Evolutionary conservation across 2,329 filamentous ascomycete genomes (phyloP), one percentile per base, ranked within the genome.

Genomic region (Penicillium sp.): DNA sequence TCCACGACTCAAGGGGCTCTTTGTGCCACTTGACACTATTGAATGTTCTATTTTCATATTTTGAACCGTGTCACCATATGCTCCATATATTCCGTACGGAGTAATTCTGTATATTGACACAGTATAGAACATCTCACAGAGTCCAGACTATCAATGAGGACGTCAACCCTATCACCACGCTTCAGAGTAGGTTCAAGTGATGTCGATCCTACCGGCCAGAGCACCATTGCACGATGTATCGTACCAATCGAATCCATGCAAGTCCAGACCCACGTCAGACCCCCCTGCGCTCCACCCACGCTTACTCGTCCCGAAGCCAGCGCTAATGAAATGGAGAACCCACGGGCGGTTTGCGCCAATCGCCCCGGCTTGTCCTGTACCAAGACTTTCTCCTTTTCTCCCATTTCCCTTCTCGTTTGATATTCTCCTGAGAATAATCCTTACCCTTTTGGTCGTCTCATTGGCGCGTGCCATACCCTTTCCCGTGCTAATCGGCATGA

Each of bases 401-500:
- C 33, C 21, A 35, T 52, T 50, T 53, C 47, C 45, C 42, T 57
- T 50, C 36, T 33, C 13, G 43, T 58, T 17, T 45, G 51, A 55
- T 59, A 52, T 49, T 49, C 49, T 52, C 53, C 55, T 57, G 54
- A 52, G 38, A 61, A 58, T 52, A 59, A 63, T 64, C 62, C 55
- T 67, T 67, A 62, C 64, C 65, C 50, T 49, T 65, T 66, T 62
- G 42, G 63, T 49, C 59, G 45, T 52, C 35, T 55, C 29, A 56
- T 60, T 65, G 62, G 62, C 62, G 57, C 55, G 21, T 47, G 57
- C 61, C 49, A 58, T 56, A 54, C 56, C 44, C 33, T 49, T 58
- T 57, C 48, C 60, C 63, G 64, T 66, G 65, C 47, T 44, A 59
- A 58, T 58, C 62, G 62, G 62, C 55, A 65, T 66, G 60, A 64